Percentiles rank a stretch among this genome's conserved stretches.
phyloP scores from a whole-genome alignment of 2,329 filamentous ascomycete genomes.

The Pestalotiopsis sp. region DNA sequence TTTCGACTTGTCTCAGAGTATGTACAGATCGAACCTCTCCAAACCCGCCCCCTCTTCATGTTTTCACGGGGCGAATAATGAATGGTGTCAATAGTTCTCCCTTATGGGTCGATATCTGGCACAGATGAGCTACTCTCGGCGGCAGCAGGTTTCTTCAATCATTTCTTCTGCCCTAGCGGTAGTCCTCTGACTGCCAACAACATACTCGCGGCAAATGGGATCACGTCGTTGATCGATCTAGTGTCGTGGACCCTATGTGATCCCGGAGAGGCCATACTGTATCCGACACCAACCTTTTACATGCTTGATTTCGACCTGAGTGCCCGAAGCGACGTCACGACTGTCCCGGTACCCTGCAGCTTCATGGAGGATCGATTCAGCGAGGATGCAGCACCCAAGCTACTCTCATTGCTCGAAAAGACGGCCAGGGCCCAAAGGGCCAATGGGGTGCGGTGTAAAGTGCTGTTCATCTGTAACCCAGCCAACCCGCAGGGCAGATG shows the following conservation, averaged over 20 bases:
- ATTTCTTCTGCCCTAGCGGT: not conserved
- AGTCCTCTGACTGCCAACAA: not conserved
- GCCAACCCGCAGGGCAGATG: conserved; percentile 1
- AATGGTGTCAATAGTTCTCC: not conserved
- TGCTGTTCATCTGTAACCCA: conserved; percentile 1
- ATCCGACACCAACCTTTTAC: not conserved
- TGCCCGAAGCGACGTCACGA: not conserved
- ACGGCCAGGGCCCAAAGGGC: not conserved
- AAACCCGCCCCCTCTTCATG: not conserved
- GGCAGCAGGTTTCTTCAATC: not conserved
- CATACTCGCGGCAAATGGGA: not conserved
- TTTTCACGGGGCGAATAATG: not conserved
- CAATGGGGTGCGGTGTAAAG: not conserved
- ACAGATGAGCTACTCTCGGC: not conserved
- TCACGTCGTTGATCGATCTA: not conserved
- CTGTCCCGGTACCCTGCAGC: not conserved
- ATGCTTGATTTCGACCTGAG: not conserved
- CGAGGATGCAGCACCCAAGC: not conserved
- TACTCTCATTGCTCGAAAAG: not conserved
- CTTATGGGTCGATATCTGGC: not conserved
- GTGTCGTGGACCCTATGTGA: not conserved
- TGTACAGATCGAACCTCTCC: not conserved
- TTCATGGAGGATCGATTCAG: not conserved
- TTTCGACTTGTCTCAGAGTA: not conserved
- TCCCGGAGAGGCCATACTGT: not conserved